These are phyloP conservation scores for Penicillium sp. DNA, from an alignment of 2,329 filamentous ascomycete species.

Conservation along the genomic window DNA sequence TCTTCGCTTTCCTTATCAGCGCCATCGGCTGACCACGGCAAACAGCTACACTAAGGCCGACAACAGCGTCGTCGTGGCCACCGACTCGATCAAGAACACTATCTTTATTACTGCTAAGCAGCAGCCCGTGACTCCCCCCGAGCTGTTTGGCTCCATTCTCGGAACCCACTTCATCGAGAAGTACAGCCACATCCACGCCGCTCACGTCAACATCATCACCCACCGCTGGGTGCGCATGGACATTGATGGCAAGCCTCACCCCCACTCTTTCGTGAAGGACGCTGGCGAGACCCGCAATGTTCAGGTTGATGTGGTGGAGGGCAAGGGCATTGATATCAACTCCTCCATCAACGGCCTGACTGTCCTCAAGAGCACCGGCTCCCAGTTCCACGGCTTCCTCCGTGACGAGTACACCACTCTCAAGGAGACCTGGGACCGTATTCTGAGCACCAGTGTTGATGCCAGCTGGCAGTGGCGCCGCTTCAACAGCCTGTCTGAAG, in stretches of 20 bases:
- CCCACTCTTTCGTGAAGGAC: conserved; percentile 91
- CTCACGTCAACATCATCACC: conserved; percentile 76
- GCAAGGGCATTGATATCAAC: conserved; percentile 69
- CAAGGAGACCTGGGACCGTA: conserved; percentile 87
- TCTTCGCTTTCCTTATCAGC: background rate
- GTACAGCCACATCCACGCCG: conserved; percentile 83
- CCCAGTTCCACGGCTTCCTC: conserved; percentile 91
- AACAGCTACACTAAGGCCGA: conserved; percentile 84
- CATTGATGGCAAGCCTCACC: conserved; percentile 84
- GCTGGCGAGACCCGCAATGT: conserved; percentile 83
- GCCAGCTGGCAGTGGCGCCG: conserved; percentile 80
- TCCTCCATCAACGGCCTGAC: conserved; percentile 78
- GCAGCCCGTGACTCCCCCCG: conserved; percentile 85
- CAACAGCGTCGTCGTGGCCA: conserved; percentile 93
- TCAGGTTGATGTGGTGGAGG: conserved; percentile 66
- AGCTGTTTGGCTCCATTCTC: conserved; percentile 83
- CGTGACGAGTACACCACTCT: conserved; percentile 92
- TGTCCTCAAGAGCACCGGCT: conserved; percentile 94
- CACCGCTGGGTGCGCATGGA: conserved; percentile 91
- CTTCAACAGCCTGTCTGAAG: conserved; percentile 65
- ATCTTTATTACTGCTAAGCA: conserved; percentile 94
- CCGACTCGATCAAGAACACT: conserved; percentile 97
- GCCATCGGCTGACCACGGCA: background rate
- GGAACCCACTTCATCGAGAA: conserved; percentile 84
- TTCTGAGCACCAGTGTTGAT: conserved; percentile 90